These are phyloP conservation scores for Karstenula rhodostoma DNA, from an alignment of 2,329 filamentous ascomycete species.

Conservation along the genomic window DNA sequence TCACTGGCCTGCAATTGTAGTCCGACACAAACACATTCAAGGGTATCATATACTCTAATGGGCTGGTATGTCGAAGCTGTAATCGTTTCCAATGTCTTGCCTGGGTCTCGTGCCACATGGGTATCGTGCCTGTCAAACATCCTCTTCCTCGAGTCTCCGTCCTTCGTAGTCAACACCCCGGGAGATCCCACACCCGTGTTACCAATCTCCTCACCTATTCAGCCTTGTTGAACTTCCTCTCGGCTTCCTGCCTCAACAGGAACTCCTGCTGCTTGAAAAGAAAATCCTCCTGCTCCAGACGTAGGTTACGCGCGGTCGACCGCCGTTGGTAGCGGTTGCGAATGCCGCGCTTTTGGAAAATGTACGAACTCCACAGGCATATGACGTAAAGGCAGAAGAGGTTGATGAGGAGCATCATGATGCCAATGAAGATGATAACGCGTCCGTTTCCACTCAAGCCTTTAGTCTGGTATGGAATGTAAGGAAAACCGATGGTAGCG, in stretches of 20 bases:
- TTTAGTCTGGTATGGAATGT: neutral
- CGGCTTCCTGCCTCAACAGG: no score
- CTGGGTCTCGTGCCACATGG: neutral
- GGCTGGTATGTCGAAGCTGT: neutral
- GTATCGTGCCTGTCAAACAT: neutral
- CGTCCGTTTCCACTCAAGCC: neutral
- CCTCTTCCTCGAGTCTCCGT: neutral
- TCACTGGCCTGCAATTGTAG: neutral
- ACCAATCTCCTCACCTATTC: neutral
- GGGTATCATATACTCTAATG: neutral
- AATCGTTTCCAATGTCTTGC: neutral
- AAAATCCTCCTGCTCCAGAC: neutral
- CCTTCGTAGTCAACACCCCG: neutral
- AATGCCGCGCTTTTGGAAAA: slow-evolving; percentile 1
- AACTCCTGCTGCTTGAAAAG: neutral
- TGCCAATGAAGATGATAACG: neutral
- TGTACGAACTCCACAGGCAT: neutral
- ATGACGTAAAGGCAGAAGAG: neutral
- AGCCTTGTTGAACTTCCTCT: neutral
- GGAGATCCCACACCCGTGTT: neutral
- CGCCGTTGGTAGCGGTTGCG: neutral
- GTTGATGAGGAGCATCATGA: neutral
- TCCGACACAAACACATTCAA: neutral
- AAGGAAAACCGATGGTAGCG: slow-evolving; percentile 1
- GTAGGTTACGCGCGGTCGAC: neutral